Percentiles rank a stretch among this genome's conserved stretches.
phyloP scores from a whole-genome alignment of 1,284 basidiomycete species.

The Caloboletus inedulis region DNA sequence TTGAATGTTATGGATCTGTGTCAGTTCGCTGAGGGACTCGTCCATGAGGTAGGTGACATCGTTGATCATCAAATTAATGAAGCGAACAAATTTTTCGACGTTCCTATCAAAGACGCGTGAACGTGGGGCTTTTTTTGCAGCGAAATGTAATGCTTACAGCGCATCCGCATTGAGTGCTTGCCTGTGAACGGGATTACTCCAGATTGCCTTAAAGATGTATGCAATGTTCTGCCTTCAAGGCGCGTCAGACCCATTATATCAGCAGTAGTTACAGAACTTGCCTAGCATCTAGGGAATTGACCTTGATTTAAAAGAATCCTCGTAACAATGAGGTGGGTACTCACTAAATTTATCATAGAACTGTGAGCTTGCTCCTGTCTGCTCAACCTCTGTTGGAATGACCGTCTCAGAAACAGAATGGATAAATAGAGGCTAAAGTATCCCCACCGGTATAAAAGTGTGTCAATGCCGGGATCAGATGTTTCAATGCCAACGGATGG shows the following conservation, averaged over 20 bases:
- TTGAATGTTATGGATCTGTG: slow-evolving; percentile 87
- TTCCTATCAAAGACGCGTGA: slow-evolving; percentile 47
- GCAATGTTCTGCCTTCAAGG: slow-evolving; percentile 75
- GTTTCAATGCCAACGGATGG: slow-evolving; percentile 80
- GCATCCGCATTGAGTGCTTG: slow-evolving; percentile 79
- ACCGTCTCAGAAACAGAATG: background rate
- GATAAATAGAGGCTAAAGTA: background rate
- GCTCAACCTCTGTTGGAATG: slow-evolving; percentile 78
- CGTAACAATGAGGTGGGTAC: slow-evolving; percentile 34
- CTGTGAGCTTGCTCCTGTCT: slow-evolving; percentile 95
- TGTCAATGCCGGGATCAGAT: slow-evolving; percentile 90
- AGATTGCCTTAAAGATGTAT: slow-evolving; percentile 81
- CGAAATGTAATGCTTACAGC: slow-evolving; percentile 45
- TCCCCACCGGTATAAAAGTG: slow-evolving; percentile 88
- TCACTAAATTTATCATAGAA: slow-evolving; percentile 98
- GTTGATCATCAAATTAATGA: slow-evolving; percentile 98
- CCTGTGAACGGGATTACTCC: slow-evolving; percentile 86
- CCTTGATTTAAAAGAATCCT: slow-evolving; percentile 5
- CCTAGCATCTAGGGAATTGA: slow-evolving; percentile 52
- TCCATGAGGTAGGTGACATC: slow-evolving; percentile 99
- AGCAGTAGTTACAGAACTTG: slow-evolving; percentile 10
- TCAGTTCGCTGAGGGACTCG: slow-evolving; percentile 88
- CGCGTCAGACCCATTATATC: slow-evolving; percentile 14
- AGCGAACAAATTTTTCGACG: slow-evolving; percentile 89
- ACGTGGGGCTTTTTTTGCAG: background rate